Evolutionary conservation across 1,139 yeast species (phyloP), one percentile per base, ranked within the genome.

Genomic region (Candida neerlandica): DNA sequence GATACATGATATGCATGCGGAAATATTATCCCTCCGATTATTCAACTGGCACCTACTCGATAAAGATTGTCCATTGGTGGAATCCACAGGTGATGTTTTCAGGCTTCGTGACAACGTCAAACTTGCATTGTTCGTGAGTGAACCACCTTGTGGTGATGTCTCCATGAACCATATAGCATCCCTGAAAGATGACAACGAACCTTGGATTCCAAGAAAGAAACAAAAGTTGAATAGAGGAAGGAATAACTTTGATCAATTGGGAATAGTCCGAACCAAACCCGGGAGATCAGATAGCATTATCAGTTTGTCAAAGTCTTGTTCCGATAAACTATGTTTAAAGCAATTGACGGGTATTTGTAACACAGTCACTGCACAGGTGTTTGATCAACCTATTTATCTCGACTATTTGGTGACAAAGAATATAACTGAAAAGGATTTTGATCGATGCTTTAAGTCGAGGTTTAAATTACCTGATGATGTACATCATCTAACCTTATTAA

Each of bases 71-170:
- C 49, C 29, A 29, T 29, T 50, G 15, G 44, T 63, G 26, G 56
- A 50, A 30, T 18, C 15, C 11, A 54, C 44, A 10, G 52, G 45
- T 1, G 53, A 44, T 0, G 48, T 54, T 44, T 78, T 58, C 55
- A 53, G 47, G 38, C 55, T 82, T 45, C 71, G 64, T 38, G 49
- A 58, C 0, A 70, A 64, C 4, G 62, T 79, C 39, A 58, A 70
- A 48, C 63, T 89, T 41, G 86, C 83, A 0, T 61, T 92, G 50
- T 88, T 85, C 55, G 73, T 89, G 1, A 85, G 95, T 5, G 96
- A 89, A 55, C 78, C 89, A 0, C 98, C 98, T 0, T 92, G 99
- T 71, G 99, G 99, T 0, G 98, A 92, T 63, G 85, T 90, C 0
- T 86, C 96, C 7, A 80, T 90, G 82, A 43, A 64, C 33, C 56